These are phyloP conservation scores for Colletotrichum sp. DNA, from an alignment of 2,329 filamentous ascomycete species.

Conservation along the genomic window DNA sequence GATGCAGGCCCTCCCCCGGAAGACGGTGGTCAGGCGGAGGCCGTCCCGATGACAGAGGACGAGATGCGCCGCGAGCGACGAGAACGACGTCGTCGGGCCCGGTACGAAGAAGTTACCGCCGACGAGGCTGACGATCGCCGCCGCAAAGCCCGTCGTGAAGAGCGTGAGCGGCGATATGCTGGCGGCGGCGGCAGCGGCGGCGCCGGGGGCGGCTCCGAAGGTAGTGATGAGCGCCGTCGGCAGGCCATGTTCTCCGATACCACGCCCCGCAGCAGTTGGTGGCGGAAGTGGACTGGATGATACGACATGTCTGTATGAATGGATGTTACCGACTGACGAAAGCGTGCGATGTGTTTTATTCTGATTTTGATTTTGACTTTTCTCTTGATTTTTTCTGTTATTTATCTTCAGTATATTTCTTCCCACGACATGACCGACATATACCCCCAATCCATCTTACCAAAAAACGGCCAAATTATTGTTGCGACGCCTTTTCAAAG, in stretches of 20 bases:
- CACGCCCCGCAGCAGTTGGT: slow-evolving; percentile 62
- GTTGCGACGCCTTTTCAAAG: not conserved
- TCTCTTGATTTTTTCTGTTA: not conserved
- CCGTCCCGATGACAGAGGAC: slow-evolving; percentile 44
- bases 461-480: not conserved
- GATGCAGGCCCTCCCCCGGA: slow-evolving; percentile 65
- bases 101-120: slow-evolving; percentile 44
- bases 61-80: slow-evolving; percentile 55
- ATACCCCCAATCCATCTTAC: not conserved
- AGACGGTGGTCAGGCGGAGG: slow-evolving; percentile 36
- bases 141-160: slow-evolving; percentile 49
- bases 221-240: slow-evolving; percentile 50
- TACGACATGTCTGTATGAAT: slow-evolving; percentile 11
- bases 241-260: slow-evolving; percentile 46
- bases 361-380: not conserved
- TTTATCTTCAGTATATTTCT: not conserved
- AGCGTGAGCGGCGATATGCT: slow-evolving; percentile 36
- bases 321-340: slow-evolving; percentile 7
- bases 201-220: slow-evolving; percentile 41
- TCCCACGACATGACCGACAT: not conserved
- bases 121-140: slow-evolving; percentile 50
- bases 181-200: slow-evolving; percentile 12
- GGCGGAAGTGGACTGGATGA: slow-evolving; percentile 59
- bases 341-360: slow-evolving; percentile 3
- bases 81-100: slow-evolving; percentile 49